These are phyloP conservation scores for Barnettozyma vustinii DNA, from an alignment of 805 yeast species.

Conservation along the genomic window DNA sequence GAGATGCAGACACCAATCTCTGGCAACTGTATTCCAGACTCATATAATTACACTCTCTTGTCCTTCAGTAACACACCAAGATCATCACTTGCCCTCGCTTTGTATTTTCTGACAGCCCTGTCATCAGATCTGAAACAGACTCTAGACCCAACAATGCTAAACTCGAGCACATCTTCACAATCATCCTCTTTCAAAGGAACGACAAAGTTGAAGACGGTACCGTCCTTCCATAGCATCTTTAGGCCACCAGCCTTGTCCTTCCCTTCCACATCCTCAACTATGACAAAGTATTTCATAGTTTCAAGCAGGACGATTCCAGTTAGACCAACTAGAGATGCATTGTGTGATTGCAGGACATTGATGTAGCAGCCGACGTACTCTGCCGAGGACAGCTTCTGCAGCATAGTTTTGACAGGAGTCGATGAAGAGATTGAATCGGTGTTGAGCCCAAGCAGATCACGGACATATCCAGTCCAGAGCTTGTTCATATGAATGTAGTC, in stretches of 20 bases:
- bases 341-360: slow-evolving; percentile 51
- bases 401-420: slow-evolving; percentile 27
- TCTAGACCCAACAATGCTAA: slow-evolving; percentile 74
- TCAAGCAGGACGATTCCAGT: slow-evolving; percentile 83
- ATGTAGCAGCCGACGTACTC: slow-evolving; percentile 78
- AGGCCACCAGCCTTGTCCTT: slow-evolving; percentile 52
- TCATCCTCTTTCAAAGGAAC: slow-evolving; percentile 29
- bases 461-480: slow-evolving; percentile 73
- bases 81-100: slow-evolving; percentile 69
- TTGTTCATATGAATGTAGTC: slow-evolving; percentile 48
- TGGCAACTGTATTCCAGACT: neutral
- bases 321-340: slow-evolving; percentile 51
- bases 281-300: slow-evolving; percentile 62
- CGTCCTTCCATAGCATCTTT: slow-evolving; percentile 60
- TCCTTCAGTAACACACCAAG: slow-evolving; percentile 17
- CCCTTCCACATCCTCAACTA: slow-evolving; percentile 38
- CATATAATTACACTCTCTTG: neutral
- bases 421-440: neutral
- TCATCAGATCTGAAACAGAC: slow-evolving; percentile 72
- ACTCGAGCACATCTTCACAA: slow-evolving; percentile 40
- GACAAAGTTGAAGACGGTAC: slow-evolving; percentile 54
- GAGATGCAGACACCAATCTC: neutral
- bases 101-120: slow-evolving; percentile 80
- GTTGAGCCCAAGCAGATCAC: slow-evolving; percentile 43
- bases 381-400: slow-evolving; percentile 63